Evolutionary conservation across 768 basidiomycete genomes (phyloP), one percentile per base, ranked within the genome.

Genomic region (Hysterangium stoloniferum): DNA sequence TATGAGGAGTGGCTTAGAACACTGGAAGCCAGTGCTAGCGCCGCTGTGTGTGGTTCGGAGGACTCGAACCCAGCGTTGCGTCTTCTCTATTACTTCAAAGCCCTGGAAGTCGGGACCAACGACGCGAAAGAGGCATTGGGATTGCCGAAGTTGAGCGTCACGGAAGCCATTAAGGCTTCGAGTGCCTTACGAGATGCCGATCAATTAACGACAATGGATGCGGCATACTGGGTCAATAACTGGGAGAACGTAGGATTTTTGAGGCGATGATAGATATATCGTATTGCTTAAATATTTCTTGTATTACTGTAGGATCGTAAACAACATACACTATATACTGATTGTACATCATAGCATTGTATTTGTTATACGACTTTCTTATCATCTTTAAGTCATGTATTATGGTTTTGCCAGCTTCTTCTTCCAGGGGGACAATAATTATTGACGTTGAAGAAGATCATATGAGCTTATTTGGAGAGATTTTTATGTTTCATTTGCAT

Each of bases 1-100:
- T 71, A 67, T 45, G 7, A 51, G 0, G 41, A 56, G 19, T 71
- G 69, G 69, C 50, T 71, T 13, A 36, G 47, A 22, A 49, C 52
- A 2, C 47, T 69, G 17, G 62, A 69, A 46, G 54, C 22, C 3
- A 50, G 48, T 31, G 48, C 48, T 1, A 28, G 1, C 28, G 27
- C n/a, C 24, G 9, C 12, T n/a, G 29, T 3, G 15, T 15, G 28
- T 13, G 35, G 56, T 12, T 49, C 35, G 13, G 31, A 17, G 9
- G 51, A 41, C 4, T 17, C 37, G 31, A 58, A 62, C 48, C 63
- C 65, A 13, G 66, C 64, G 3, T 52, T 66, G 11, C 57, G 58
- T 1, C 58, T 68, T 51, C 47, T 65, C 22, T 55, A 62, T 40
- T 66, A 65, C 51, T 68, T 63, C 56, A 58, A 56, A 25, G 57